Percentiles rank a stretch among this genome's conserved stretches.
phyloP scores from a whole-genome alignment of 345 rosid genomes.

The Boechera stricta region DNA sequence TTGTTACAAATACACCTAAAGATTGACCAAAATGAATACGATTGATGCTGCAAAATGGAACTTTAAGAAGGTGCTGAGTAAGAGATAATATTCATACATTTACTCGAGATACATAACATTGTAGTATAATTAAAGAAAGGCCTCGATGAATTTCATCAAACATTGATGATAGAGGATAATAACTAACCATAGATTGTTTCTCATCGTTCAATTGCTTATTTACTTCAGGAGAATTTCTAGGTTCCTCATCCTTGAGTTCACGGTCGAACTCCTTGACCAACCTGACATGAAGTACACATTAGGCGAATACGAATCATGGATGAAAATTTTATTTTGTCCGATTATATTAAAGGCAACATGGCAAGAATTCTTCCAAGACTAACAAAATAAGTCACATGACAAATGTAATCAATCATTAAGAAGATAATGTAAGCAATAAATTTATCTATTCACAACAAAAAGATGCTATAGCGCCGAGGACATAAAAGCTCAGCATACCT shows the following conservation, averaged over 20 bases:
- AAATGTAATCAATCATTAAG: background rate
- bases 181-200: constrained; percentile 94
- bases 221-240: constrained; percentile 74
- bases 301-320: too few species aligned
- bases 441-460: too few species aligned
- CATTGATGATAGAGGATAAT: background rate
- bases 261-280: constrained; percentile 92
- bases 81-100: too few species aligned
- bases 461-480: too few species aligned
- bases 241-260: constrained; percentile 86
- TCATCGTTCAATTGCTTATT: constrained; percentile 91
- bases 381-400: background rate
- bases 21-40: background rate
- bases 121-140: background rate
- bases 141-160: background rate
- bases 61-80: too few species aligned
- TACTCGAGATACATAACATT: background rate
- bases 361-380: background rate
- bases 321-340: too few species aligned
- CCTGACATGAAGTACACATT: constrained; percentile 50
- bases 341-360: background rate
- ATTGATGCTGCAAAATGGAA: background rate
- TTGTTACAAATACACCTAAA: constrained; percentile 18
- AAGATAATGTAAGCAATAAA: background rate
- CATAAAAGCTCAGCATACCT: constrained; percentile 48